Base-by-base conservation (phyloP, 2,329 filamentous ascomycete genomes). In the Talaromyces sp. region DNA sequence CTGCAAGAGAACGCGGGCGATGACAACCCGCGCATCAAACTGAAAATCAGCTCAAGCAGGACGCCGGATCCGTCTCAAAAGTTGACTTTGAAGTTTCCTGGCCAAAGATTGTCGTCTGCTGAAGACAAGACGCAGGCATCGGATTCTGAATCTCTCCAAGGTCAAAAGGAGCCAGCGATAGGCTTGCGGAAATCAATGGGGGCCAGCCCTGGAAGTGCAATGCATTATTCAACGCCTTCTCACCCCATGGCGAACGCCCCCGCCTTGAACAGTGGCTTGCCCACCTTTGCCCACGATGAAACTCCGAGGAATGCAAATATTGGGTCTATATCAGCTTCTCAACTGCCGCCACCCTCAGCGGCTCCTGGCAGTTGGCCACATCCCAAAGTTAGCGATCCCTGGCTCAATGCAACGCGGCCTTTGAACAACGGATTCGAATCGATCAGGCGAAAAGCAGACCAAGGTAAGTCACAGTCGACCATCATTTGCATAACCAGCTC, bases 11-110 rank as follows among this genome's bases (percentile, higher is more conserved):
- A 69, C 66, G 63, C 66, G 55, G 62, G 71, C 53, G 68, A 67
- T 57, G 79, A 84, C 1, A 85, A 88, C 68, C 85, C 89, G 39
- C 92, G 91, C 71, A 89, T 96, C 69, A 96, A 92, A 75, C 81
- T 96, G 60, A 93, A 90, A 73, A 83, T 92, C 70, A 81, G 83
- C 47, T 68, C 72, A 61, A 63, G 67, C 69, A 51, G 74, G 78
- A 62, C 73, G 72, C 73, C 70, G 54, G 70, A 80, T 60, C 74
- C 77, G 49, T 62, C 71, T 9, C 87, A 87, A 73, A 89, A 86
- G 72, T 87, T 93, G 60, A 93, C 88, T 22, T 84, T 92, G 55
- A 88, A 88, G 65, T 84, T 92, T 59, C 87, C 85, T 67, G 84
- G 82, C 44, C 84, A 84, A 68, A 81, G 80, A 77, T 67, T 82